phyloP scores from a whole-genome alignment of 805 yeast genomes.

The Ascoidea tarda region DNA sequence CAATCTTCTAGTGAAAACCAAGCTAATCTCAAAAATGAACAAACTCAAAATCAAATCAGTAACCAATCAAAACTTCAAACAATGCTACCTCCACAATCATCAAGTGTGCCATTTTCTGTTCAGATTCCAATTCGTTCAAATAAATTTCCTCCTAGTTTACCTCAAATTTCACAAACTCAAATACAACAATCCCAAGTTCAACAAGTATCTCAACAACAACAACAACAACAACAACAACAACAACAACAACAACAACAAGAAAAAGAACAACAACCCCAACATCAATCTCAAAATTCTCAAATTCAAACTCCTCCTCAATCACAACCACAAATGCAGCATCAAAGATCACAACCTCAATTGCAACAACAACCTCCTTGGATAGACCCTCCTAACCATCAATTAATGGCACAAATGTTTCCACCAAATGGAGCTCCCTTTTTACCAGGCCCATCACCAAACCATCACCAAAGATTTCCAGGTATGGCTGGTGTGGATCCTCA shows the following conservation, averaged over 20 bases:
- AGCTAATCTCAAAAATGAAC: too few species aligned
- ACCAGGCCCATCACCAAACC: neutral
- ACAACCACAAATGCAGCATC: slow-evolving; percentile 3
- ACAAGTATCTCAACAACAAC: slow-evolving; percentile 3
- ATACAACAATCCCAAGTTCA: neutral
- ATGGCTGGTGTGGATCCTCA: neutral
- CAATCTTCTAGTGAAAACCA: too few species aligned
- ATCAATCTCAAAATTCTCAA: slow-evolving; percentile 10
- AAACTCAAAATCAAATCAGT: too few species aligned
- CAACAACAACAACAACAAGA: slow-evolving; percentile 8
- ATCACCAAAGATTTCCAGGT: slow-evolving; percentile 3
- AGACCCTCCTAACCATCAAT: slow-evolving; percentile 10
- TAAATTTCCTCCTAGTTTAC: neutral
- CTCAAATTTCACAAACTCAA: neutral
- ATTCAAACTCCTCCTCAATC: slow-evolving; percentile 11
- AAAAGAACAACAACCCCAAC: slow-evolving; percentile 11
- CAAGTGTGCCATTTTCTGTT: too few species aligned
- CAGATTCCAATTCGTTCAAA: neutral
- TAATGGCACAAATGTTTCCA: neutral
- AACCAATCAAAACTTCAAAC: too few species aligned
- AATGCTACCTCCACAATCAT: too few species aligned
- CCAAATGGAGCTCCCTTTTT: neutral
- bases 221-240: slow-evolving; percentile 10
- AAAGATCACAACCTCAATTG: neutral
- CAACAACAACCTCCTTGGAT: slow-evolving; percentile 7